Evolutionary conservation across 768 basidiomycete species (phyloP), one percentile per base, ranked within the genome.

Genomic region (Pholiota molesta): DNA sequence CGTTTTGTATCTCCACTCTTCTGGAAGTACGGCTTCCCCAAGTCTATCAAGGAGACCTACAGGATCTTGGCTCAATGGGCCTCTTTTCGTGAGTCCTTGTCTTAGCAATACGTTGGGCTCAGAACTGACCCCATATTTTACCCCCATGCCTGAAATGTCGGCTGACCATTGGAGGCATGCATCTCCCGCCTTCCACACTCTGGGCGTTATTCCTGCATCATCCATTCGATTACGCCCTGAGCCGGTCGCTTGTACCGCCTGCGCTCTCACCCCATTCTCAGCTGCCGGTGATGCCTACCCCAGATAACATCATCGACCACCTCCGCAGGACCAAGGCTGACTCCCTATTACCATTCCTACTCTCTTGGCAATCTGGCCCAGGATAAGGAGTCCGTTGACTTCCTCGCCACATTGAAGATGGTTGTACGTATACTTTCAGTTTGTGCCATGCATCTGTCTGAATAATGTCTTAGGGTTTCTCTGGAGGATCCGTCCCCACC

Each of bases 11-110:
- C 63, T 82, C 0, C 81, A 84, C 60, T 84, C 83, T 0, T 84
- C 84, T 6, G 82, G 82, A 28, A 82, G 80, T 51, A 81, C 82
- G 80, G 81, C 5, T 72, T 79, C 44, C 81, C 83, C 0, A 83
- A 80, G 58, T 62, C 78, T 2, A 75, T 84, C 53, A 69, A 73
- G 10, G 71, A 77, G 45, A 77, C 73, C 0, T 68, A 76, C 37
- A 58, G 65, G 11, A 69, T 65, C 17, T 39, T 73, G 8, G 39
- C 72, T 3, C 73, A 79, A n/a, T 79, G 77, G 73, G 73, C 71
- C 6, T 55, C 63, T n/a, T 67, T 71, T 26, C 69, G 80, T 82
- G 62, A 66, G 78, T 11, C 19, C 14, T 52, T 59, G 16, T 28
- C 23, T 37, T n/a, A 11, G 8, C 4, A 37, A 11, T 0, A 21